A percentile compares a stretch with the other conserved stretches of the same genome.
These are phyloP conservation scores for Curvularia verruculosa DNA, from an alignment of 2,329 filamentous ascomycete species.

Conservation along the genomic window DNA sequence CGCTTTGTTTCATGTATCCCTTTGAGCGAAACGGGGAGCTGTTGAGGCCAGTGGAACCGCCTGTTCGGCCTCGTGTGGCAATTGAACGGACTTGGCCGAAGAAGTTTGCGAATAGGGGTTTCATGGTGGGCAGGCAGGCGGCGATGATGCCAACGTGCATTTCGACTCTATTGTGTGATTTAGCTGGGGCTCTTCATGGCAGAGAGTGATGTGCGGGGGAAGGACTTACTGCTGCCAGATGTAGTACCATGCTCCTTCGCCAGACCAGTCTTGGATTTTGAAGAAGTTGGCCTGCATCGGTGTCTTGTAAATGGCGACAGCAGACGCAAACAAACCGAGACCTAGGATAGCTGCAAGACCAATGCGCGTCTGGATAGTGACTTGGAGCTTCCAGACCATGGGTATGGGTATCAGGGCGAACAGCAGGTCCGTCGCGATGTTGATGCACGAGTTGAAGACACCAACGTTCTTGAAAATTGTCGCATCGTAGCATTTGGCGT, in stretches of 20 bases:
- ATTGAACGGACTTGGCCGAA: constrained; percentile 29
- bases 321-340: constrained; percentile 47
- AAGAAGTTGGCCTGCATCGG: constrained; percentile 39
- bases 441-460: constrained; percentile 54
- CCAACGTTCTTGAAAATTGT: constrained; percentile 55
- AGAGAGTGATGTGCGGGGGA: neutral
- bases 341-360: constrained; percentile 44
- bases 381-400: constrained; percentile 51
- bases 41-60: constrained; percentile 16
- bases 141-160: constrained; percentile 42
- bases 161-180: constrained; percentile 31
- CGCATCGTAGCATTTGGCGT: constrained; percentile 35
- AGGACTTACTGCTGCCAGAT: constrained; percentile 33
- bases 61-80: constrained; percentile 24
- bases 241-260: constrained; percentile 34
- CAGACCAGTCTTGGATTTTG: constrained; percentile 35
- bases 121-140: constrained; percentile 38
- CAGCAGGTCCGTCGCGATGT: constrained; percentile 49
- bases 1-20: constrained; percentile 26
- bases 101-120: constrained; percentile 34
- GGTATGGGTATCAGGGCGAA: constrained; percentile 53
- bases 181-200: neutral
- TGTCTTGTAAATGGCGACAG: constrained; percentile 30
- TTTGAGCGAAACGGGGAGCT: constrained; percentile 23
- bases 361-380: constrained; percentile 51